A percentile compares a stretch with the other conserved stretches of the same genome.
These are phyloP conservation scores for Clavispora phyllophila DNA, from an alignment of 805 yeast genomes.

Conservation along the genomic window DNA sequence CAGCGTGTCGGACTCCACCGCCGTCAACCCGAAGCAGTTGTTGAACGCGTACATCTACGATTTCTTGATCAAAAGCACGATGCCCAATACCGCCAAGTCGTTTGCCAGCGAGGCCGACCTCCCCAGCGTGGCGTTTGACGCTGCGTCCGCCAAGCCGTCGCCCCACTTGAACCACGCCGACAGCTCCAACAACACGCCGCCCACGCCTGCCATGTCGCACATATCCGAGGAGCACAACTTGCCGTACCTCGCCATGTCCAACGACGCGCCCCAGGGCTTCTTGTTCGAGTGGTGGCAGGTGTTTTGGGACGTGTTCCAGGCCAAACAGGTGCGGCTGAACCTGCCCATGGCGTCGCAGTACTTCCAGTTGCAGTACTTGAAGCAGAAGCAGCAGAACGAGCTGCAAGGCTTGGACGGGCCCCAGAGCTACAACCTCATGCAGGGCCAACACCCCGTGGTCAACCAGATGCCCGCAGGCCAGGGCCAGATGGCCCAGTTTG, in stretches of 20 bases:
- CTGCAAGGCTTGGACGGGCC: constrained; percentile 34
- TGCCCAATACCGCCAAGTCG: constrained; percentile 65
- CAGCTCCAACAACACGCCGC: constrained; percentile 16
- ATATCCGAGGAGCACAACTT: constrained; percentile 38
- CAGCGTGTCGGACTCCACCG: constrained; percentile 38
- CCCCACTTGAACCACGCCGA: constrained; percentile 12
- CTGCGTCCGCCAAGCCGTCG: constrained; percentile 14
- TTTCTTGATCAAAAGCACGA: constrained; percentile 68
- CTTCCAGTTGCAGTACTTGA: constrained; percentile 55
- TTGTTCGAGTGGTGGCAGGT: constrained; percentile 94
- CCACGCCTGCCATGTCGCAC: constrained; percentile 24
- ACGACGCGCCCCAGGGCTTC: constrained; percentile 86
- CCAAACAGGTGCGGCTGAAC: constrained; percentile 43
- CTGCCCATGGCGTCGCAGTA: constrained; percentile 57
- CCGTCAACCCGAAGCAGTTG: constrained; percentile 50
- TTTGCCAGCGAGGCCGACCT: constrained; percentile 77
- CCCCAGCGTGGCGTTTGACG: constrained; percentile 24
- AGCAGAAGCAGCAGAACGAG: constrained; percentile 56
- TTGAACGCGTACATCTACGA: constrained; percentile 85
- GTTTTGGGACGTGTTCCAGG: constrained; percentile 90
- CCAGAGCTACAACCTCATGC: constrained; percentile 2
- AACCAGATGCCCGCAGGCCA: constrained; percentile 3
- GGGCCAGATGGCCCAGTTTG: constrained; percentile 3
- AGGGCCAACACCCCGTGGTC: constrained; percentile 1
- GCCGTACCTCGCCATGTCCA: constrained; percentile 48